Percentiles rank a stretch among this genome's conserved stretches.
phyloP scores from a whole-genome alignment of 164 flowering plant genomes.

The Amborella trichopoda region DNA sequence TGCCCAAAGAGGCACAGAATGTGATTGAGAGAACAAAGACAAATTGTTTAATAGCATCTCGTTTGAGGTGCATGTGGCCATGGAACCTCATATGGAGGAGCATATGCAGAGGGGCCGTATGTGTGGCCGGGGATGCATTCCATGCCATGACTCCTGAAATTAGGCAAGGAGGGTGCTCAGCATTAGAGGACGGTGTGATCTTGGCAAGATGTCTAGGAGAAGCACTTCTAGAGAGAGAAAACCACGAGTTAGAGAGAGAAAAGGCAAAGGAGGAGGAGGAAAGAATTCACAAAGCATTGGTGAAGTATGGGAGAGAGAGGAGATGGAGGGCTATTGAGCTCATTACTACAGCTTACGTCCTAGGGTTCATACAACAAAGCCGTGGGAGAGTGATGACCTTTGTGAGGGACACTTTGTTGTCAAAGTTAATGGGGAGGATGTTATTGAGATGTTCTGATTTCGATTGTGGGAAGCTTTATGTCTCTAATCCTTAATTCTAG shows the following conservation, averaged over 20 bases:
- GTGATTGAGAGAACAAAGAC: no score
- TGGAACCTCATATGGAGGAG: no score
- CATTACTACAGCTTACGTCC: slow-evolving; percentile 6
- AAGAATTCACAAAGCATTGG: slow-evolving; percentile 8
- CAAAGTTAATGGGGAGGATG: slow-evolving; percentile 1
- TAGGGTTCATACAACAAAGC: slow-evolving; percentile 10
- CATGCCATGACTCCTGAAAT: slow-evolving; percentile 2
- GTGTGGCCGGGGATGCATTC: no score
- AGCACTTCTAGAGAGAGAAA: not conserved
- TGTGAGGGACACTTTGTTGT: slow-evolving; percentile 8
- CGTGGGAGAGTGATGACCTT: slow-evolving; percentile 5
- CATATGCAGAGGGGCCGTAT: no score
- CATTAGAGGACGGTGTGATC: slow-evolving; percentile 6
- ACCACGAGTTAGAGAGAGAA: slow-evolving; percentile 21
- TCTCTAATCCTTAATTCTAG: no score
- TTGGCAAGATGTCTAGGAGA: slow-evolving; percentile 12
- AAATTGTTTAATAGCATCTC: no score
- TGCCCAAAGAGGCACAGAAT: no score
- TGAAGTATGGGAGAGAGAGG: slow-evolving; percentile 8
- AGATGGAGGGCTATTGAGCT: slow-evolving; percentile 9
- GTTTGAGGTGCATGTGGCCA: no score
- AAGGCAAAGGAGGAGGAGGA: slow-evolving; percentile 50
- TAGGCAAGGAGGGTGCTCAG: slow-evolving; percentile 8
- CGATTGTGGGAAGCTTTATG: slow-evolving; percentile 8
- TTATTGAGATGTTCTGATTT: slow-evolving; percentile 14